phyloP scores from a whole-genome alignment of 805 yeast species.

The Kuraishia ogatae region DNA sequence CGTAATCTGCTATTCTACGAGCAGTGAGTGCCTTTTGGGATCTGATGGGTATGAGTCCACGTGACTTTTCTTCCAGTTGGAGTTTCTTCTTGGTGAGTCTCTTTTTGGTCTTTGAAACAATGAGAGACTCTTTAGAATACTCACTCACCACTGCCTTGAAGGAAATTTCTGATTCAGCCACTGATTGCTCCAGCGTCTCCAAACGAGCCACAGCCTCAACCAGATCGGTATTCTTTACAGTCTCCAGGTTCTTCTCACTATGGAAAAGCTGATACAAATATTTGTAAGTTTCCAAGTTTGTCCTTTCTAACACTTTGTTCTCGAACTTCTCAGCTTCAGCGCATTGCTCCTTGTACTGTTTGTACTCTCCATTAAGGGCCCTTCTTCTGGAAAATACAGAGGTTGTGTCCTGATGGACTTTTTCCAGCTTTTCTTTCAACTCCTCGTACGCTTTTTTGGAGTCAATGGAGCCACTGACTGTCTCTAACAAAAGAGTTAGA shows the following conservation, averaged over 20 bases:
- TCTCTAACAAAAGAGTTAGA: slow-evolving; percentile 66
- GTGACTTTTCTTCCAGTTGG: slow-evolving; percentile 33
- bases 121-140: slow-evolving; percentile 37
- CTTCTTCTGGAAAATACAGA: slow-evolving; percentile 61
- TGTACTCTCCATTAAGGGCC: slow-evolving; percentile 62
- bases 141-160: slow-evolving; percentile 24
- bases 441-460: slow-evolving; percentile 56
- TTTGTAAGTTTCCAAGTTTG: slow-evolving; percentile 34
- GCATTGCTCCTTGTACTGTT: slow-evolving; percentile 69
- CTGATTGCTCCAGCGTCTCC: slow-evolving; percentile 21
- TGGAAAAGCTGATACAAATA: slow-evolving; percentile 62
- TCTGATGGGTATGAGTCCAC: slow-evolving; percentile 51
- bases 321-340: slow-evolving; percentile 64
- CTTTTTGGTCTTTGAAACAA: slow-evolving; percentile 30
- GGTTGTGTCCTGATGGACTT: slow-evolving; percentile 54
- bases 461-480: slow-evolving; percentile 75
- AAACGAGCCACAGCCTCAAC: slow-evolving; percentile 27
- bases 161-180: slow-evolving; percentile 19
- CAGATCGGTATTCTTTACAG: slow-evolving; percentile 22
- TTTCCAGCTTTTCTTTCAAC: slow-evolving; percentile 54
- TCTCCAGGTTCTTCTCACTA: slow-evolving; percentile 34
- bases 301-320: slow-evolving; percentile 39
- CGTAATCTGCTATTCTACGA: slow-evolving; percentile 36
- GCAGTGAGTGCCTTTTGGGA: slow-evolving; percentile 42
- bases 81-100: slow-evolving; percentile 25